Conservation (phyloP, 345 rosid species). For the Psidium guajava region DNA sequence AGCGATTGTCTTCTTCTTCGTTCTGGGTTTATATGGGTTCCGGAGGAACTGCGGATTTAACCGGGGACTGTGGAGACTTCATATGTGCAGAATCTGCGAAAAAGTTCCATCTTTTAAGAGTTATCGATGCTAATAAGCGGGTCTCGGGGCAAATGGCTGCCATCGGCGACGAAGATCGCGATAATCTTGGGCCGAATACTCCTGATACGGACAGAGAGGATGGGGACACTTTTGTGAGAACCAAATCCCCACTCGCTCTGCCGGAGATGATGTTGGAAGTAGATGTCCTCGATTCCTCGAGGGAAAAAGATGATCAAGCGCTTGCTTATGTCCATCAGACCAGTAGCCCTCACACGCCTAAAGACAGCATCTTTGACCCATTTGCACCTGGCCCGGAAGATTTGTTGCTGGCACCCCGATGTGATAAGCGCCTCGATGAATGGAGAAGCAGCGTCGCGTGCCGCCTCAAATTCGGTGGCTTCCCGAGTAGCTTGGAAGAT, state of each 20-base stretch:
- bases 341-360: constrained; percentile 29
- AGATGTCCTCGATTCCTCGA: not conserved
- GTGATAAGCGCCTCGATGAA: constrained; percentile 23
- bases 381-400: constrained; percentile 46
- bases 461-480: constrained; percentile 20
- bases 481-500: not conserved
- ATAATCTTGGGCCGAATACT: constrained; percentile 26
- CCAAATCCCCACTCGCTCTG: constrained; percentile 10
- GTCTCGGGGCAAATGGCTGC: not conserved
- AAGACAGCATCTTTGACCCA: constrained; percentile 38
- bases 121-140: not conserved
- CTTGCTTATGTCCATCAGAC: not conserved
- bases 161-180: not conserved
- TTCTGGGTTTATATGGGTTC: not conserved
- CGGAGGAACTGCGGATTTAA: not conserved
- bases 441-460: constrained; percentile 23
- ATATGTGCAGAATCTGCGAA: not conserved
- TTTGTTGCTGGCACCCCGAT: constrained; percentile 31
- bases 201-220: constrained; percentile 33
- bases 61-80: not conserved
- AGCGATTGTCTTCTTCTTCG: not conserved
- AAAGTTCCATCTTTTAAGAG: not conserved
- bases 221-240: constrained; percentile 18
- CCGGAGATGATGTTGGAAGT: not conserved
- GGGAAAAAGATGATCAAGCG: not conserved